Evolutionary conservation across 2,329 filamentous ascomycete genomes (phyloP).

Genomic region (Trichoderma gracile): DNA sequence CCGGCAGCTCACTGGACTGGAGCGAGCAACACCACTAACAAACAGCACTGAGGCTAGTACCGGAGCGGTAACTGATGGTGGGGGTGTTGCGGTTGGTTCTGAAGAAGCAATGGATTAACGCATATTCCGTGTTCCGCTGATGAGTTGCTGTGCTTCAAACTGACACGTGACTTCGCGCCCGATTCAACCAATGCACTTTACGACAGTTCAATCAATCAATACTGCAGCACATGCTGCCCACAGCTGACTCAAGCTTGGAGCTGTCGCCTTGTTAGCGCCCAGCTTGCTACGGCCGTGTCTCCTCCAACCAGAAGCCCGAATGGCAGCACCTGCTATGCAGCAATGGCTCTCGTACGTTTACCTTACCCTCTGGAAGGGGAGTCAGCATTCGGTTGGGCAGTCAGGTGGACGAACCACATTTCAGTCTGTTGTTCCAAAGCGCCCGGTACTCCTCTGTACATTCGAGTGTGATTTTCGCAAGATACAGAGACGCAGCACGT

Average conservation of each 20-base stretch:
- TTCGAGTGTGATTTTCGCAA: no score
- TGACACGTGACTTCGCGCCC: not conserved
- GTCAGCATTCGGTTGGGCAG: not conserved
- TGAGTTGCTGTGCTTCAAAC: no score
- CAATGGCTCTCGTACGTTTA: constrained; percentile 3
- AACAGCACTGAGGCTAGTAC: constrained; percentile 5
- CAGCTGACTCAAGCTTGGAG: constrained; percentile 15
- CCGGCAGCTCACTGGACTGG: constrained; percentile 7
- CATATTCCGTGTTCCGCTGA: not conserved
- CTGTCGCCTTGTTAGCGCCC: constrained; percentile 3
- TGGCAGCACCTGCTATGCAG: constrained; percentile 15
- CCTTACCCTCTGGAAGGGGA: not conserved
- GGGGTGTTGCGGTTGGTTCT: not conserved
- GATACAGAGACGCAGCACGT: no score
- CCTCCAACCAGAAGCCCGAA: constrained; percentile 21
- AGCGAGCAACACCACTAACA: constrained; percentile 9
- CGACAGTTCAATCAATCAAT: not conserved
- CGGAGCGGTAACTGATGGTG: not conserved
- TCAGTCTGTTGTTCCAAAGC: not conserved
- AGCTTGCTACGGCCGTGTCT: not conserved
- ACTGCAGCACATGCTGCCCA: not conserved
- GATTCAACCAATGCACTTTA: not conserved
- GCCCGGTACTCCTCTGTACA: not conserved
- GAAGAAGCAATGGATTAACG: not conserved
- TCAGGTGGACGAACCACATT: constrained; percentile 18